These are phyloP conservation scores for Aureobasidium namibiae DNA, from an alignment of 2,329 filamentous ascomycete genomes.

Conservation along the genomic window DNA sequence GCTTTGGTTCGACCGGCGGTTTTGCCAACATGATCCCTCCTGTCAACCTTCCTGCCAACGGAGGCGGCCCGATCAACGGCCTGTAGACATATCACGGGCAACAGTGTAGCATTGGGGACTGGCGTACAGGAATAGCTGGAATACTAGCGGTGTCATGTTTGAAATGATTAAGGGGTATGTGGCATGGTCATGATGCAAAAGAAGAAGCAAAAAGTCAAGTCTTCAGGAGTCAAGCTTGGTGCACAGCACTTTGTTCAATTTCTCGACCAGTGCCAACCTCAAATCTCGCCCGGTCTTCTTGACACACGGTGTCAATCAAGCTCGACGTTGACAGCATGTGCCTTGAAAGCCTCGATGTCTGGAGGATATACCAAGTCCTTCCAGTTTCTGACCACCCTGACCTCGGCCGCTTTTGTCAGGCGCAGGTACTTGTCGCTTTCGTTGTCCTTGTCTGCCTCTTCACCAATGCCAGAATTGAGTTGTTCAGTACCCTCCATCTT, in stretches of 20 bases:
- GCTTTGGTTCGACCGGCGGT: slow-evolving; percentile 79
- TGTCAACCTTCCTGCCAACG: slow-evolving; percentile 16
- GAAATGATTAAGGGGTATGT: neutral
- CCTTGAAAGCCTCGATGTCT: slow-evolving; percentile 53
- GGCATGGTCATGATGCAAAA: neutral
- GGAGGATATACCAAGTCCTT: slow-evolving; percentile 63
- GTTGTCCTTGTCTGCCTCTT: slow-evolving; percentile 35
- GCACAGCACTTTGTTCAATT: slow-evolving; percentile 42
- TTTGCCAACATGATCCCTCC: slow-evolving; percentile 27
- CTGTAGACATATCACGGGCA: neutral
- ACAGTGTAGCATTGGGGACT: neutral
- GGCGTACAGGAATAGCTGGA: neutral
- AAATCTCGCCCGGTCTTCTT: slow-evolving; percentile 64
- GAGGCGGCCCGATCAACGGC: neutral
- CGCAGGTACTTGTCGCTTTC: slow-evolving; percentile 57
- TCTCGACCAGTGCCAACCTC: slow-evolving; percentile 58
- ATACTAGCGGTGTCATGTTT: neutral
- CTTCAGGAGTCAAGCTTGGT: slow-evolving; percentile 35
- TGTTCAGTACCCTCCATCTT: slow-evolving; percentile 35
- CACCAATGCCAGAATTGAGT: slow-evolving; percentile 34
- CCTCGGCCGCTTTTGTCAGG: slow-evolving; percentile 77
- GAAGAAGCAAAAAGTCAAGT: neutral
- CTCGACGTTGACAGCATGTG: slow-evolving; percentile 21
- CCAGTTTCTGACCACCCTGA: slow-evolving; percentile 71
- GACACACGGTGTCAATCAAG: neutral